Percentiles rank a stretch among this genome's conserved stretches.
Conservation (phyloP, 2,329 filamentous ascomycete species). For the Epichloe sibirici region DNA sequence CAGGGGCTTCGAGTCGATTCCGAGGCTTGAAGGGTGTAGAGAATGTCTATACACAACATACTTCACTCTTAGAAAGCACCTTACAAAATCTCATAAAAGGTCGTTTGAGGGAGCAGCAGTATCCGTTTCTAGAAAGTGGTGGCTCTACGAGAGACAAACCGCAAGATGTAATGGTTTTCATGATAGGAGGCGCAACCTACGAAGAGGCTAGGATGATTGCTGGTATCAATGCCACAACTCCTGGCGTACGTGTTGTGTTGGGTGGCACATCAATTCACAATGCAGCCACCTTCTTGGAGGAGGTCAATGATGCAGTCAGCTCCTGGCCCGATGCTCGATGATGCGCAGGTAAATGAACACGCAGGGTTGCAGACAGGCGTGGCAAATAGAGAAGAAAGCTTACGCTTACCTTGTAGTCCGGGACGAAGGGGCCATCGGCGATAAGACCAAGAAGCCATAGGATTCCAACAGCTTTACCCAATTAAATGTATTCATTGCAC, state of each 20-base stretch:
- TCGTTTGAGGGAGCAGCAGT: conserved; percentile 70
- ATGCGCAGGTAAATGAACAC: conserved; percentile 4
- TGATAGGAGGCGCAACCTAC: conserved; percentile 86
- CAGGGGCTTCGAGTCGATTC: conserved; percentile 73
- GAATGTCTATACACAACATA: conserved; percentile 98
- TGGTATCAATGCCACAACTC: conserved; percentile 83
- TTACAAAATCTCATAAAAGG: conserved; percentile 92
- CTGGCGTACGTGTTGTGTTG: conserved; percentile 78
- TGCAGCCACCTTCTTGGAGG: conserved; percentile 74
- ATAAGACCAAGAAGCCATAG: no score
- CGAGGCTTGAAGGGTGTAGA: conserved; percentile 95
- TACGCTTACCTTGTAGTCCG: no score
- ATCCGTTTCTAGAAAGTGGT: conserved; percentile 85
- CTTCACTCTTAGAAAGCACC: conserved; percentile 73
- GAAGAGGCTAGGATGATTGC: conserved; percentile 95
- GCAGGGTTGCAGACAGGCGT: no score
- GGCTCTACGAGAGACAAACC: conserved; percentile 86
- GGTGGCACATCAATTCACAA: conserved; percentile 86
- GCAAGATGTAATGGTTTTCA: conserved; percentile 91
- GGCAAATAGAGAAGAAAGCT: no score
- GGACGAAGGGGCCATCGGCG: no score
- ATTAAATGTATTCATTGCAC: no score
- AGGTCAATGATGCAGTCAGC: conserved; percentile 78
- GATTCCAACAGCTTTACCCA: no score
- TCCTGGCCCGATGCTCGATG: conserved; percentile 60